Evolutionary conservation across 306 rosid genomes (phyloP).

Genomic region (Carpinus fangiana): DNA sequence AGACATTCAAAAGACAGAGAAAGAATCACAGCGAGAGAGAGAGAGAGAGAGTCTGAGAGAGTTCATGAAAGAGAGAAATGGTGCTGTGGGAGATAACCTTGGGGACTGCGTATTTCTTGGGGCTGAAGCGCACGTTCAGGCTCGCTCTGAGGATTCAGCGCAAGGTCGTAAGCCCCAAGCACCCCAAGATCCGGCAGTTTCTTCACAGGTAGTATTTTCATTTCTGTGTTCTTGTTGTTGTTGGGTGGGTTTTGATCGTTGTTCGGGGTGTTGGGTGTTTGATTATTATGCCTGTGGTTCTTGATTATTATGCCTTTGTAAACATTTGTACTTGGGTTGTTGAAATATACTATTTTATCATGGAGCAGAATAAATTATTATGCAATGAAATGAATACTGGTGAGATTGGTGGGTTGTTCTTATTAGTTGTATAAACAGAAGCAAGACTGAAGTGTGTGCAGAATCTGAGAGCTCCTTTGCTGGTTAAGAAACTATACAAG

Average conservation of each 20-base stretch:
- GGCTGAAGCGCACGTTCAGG: conserved; percentile 74
- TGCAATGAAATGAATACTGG: neutral
- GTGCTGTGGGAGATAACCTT: conserved; percentile 97
- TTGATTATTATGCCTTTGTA: too few species aligned
- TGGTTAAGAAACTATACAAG: too few species aligned
- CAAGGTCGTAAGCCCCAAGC: conserved; percentile 57
- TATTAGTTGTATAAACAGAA: neutral
- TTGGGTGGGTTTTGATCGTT: too few species aligned
- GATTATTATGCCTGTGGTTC: neutral
- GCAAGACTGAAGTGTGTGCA: neutral
- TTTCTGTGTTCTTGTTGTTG: neutral
- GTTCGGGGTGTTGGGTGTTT: neutral
- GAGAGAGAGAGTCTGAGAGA: neutral
- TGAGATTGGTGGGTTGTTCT: neutral
- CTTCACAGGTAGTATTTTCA: conserved; percentile 52
- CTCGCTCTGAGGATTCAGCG: conserved; percentile 80
- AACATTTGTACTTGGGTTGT: too few species aligned
- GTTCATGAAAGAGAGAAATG: conserved; percentile 35
- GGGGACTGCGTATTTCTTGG: conserved; percentile 89
- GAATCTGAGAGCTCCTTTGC: neutral
- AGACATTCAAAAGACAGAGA: neutral
- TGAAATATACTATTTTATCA: neutral
- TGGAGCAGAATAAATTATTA: neutral
- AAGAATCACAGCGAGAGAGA: neutral
- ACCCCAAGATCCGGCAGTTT: conserved; percentile 66